Percentiles rank a stretch among this genome's conserved stretches.
Conservation (phyloP, 345 rosid species). For the Trapa incisa region DNA sequence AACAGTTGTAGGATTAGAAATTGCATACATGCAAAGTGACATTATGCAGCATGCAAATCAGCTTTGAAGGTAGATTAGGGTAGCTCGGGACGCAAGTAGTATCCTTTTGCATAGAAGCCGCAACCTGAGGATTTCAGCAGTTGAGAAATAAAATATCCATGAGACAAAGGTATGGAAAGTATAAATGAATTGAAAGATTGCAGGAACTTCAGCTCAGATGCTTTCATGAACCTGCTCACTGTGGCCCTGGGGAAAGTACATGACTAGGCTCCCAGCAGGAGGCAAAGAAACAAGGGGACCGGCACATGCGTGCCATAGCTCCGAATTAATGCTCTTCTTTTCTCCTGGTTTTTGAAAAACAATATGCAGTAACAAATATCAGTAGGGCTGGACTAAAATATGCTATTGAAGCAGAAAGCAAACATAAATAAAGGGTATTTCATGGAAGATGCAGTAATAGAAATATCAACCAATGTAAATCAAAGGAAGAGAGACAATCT, state of each 20-base stretch:
- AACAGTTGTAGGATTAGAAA: not conserved
- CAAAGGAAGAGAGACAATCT: not conserved
- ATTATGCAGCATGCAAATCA: slow-evolving; percentile 62
- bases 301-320: slow-evolving; percentile 94
- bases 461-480: not conserved
- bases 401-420: no score
- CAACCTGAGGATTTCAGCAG: slow-evolving; percentile 31
- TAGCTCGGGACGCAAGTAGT: slow-evolving; percentile 52
- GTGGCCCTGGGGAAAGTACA: slow-evolving; percentile 93
- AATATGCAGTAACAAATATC: not conserved
- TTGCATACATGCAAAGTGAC: slow-evolving; percentile 53
- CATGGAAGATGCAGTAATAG: no score
- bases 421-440: no score
- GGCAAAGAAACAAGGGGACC: slow-evolving; percentile 86
- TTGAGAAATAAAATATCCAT: slow-evolving; percentile 2
- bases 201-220: not conserved
- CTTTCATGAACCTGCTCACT: slow-evolving; percentile 58
- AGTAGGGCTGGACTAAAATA: not conserved
- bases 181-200: not conserved
- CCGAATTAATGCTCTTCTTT: slow-evolving; percentile 67
- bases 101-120: slow-evolving; percentile 48
- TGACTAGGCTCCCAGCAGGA: slow-evolving; percentile 72
- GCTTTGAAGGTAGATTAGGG: slow-evolving; percentile 48
- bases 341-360: slow-evolving; percentile 42
- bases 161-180: not conserved